Conservation (phyloP, 805 yeast species). For the Cyberlindnera xylosilytica region DNA sequence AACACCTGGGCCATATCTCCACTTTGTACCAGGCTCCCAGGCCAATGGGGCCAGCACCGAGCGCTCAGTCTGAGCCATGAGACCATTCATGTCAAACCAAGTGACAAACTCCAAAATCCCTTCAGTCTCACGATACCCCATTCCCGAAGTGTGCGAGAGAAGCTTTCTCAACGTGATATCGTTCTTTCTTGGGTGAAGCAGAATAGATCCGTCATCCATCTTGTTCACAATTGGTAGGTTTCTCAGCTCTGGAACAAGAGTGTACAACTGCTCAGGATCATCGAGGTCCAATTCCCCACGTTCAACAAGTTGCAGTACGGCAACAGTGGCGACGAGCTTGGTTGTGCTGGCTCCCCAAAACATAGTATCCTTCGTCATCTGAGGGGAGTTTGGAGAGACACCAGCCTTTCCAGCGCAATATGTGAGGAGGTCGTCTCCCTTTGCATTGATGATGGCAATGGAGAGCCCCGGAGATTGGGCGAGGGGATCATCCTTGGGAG, state of each 20-base stretch:
- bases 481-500: no score
- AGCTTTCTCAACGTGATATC: conserved; percentile 34
- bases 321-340: conserved; percentile 29
- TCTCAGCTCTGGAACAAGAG: conserved; percentile 30
- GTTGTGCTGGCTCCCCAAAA: conserved; percentile 33
- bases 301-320: conserved; percentile 32
- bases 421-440: conserved; percentile 15
- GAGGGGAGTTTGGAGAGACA: conserved; percentile 6
- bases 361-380: conserved; percentile 23
- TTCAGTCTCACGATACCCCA: conserved; percentile 34
- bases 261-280: conserved; percentile 30
- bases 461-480: conserved; percentile 6
- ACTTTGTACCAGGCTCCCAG: conserved; percentile 36
- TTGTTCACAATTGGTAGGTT: conserved; percentile 24
- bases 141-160: conserved; percentile 38
- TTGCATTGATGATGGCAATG: conserved; percentile 7
- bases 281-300: conserved; percentile 30
- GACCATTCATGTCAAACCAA: conserved; percentile 26
- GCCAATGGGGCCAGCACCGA: conserved; percentile 26
- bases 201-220: conserved; percentile 26
- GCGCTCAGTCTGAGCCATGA: conserved; percentile 12
- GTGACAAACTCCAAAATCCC: conserved; percentile 18
- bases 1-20: conserved; percentile 34
- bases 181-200: conserved; percentile 25
- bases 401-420: conserved; percentile 22